Base-by-base conservation (phyloP, 176 grass and related monocot genomes). In the Thalia dealbata region DNA sequence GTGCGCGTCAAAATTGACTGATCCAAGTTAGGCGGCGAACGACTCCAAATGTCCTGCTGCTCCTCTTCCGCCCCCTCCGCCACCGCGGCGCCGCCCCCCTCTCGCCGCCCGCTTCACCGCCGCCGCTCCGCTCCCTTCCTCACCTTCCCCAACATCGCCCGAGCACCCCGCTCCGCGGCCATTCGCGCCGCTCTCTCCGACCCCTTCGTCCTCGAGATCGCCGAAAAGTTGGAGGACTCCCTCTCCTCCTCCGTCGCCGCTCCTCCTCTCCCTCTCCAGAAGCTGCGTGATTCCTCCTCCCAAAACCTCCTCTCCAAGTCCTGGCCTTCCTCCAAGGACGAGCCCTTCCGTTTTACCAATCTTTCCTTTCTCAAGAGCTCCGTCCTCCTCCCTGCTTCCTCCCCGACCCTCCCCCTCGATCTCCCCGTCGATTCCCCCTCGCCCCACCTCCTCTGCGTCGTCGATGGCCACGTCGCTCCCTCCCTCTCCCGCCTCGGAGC, bases 291-390 rank as follows among this genome's bases (percentile, higher is more conserved):
- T 51, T 80, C 79, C 75, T 82, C 88, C 15, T 82, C 88, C 54
- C 84, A 84, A 63, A 84, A 81, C 73, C 81, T 91, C 63, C 79
- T 87, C 73, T 82, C 84, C 63, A 86, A 78, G 65, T 46, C 71
- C 79, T 91, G 88, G 88, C 88, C 88, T 22, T 84, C 81, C 79
- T 74, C 75, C 76, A 81, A 84, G 73, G 56, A 69, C 81, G 88
- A 84, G 14, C 81, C 88, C 79, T 91, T 87, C 81, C 84, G 88
- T 61, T 91, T 91, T 79, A 91, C 81, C 9, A 81, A 91, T 72
- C 67, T 84, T 68, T 86, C 84, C 56, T 84, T 84, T 72, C 81
- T 91, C 81, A 75, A 74, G 69, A 82, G 76, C 41, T 82, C 81
- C 29, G 45, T 79, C 55, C 81, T 85, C 73, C 78, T 87, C 79